Evolutionary conservation across 2,329 filamentous ascomycete species (phyloP).

Genomic region (Fusarium duplospermum): DNA sequence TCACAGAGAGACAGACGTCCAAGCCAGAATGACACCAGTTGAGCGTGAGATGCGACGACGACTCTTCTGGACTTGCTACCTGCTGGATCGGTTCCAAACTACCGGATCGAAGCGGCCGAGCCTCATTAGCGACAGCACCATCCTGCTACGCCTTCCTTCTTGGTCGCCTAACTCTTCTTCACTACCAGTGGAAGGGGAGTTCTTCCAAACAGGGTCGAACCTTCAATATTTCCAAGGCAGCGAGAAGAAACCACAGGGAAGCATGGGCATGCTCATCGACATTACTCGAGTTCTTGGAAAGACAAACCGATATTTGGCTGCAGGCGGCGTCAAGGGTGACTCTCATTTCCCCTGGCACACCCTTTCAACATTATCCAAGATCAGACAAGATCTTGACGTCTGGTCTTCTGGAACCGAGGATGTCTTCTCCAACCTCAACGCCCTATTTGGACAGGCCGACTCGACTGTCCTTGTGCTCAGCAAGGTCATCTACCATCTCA

Average conservation of each 20-base stretch:
- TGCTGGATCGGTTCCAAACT: slow-evolving; percentile 85
- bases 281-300: slow-evolving; percentile 85
- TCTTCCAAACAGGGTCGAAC: slow-evolving; percentile 84
- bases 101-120: slow-evolving; percentile 86
- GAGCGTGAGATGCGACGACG: slow-evolving; percentile 82
- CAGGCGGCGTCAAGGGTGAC: slow-evolving; percentile 88
- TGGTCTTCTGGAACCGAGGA: slow-evolving; percentile 88
- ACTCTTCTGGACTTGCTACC: slow-evolving; percentile 91
- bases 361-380: slow-evolving; percentile 85
- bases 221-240: slow-evolving; percentile 77
- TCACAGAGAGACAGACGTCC: slow-evolving; percentile 78
- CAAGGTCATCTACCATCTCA: slow-evolving; percentile 87
- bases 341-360: slow-evolving; percentile 93
- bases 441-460: slow-evolving; percentile 81
- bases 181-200: slow-evolving; percentile 78
- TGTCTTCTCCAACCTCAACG: slow-evolving; percentile 79
- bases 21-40: slow-evolving; percentile 69
- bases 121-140: slow-evolving; percentile 81
- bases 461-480: slow-evolving; percentile 83
- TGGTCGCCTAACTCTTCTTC: slow-evolving; percentile 74
- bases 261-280: slow-evolving; percentile 84
- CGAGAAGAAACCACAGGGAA: slow-evolving; percentile 78
- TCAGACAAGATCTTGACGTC: slow-evolving; percentile 84
- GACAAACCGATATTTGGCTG: slow-evolving; percentile 85
- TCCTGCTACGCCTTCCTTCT: slow-evolving; percentile 79